These are phyloP conservation scores for Phytopythium boreale DNA, from an alignment of 352 stramenopile genomes.

Conservation along the genomic window DNA sequence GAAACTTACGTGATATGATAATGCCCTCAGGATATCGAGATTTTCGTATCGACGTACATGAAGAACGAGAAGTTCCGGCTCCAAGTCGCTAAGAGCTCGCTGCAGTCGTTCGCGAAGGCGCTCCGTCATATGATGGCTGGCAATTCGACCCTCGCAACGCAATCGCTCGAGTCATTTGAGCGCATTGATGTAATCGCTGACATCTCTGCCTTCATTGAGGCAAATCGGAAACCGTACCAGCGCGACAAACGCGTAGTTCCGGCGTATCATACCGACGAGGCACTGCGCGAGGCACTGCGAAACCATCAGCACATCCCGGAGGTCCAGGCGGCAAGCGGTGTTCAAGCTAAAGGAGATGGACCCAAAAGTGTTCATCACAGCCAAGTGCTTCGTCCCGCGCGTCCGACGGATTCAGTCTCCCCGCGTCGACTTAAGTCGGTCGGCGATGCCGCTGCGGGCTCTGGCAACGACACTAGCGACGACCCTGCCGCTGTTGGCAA, in stretches of 20 bases:
- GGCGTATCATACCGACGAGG: constrained; percentile 42
- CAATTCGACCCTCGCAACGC: constrained; percentile 28
- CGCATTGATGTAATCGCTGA: constrained; percentile 54
- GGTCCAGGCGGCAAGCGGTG: neutral
- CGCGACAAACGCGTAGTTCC: constrained; percentile 43
- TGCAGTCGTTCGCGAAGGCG: constrained; percentile 67
- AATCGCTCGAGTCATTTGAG: constrained; percentile 38
- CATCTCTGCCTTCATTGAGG: constrained; percentile 60
- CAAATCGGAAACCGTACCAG: constrained; percentile 43
- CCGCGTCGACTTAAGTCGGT: neutral
- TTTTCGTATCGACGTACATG: constrained; percentile 75
- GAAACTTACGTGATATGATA: constrained; percentile 1
- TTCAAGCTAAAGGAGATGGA: constrained; percentile 3
- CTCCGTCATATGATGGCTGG: constrained; percentile 58
- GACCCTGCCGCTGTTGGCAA: neutral
- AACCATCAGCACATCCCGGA: constrained; percentile 32
- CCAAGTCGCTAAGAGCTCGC: constrained; percentile 76
- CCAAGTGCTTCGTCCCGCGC: constrained; percentile 1
- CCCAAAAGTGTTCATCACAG: neutral
- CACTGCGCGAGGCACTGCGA: constrained; percentile 49
- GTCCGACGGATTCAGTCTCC: neutral
- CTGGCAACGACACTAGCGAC: neutral
- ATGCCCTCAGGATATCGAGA: constrained; percentile 55
- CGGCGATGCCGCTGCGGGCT: neutral
- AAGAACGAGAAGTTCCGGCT: constrained; percentile 87